Conservation (phyloP, 2,329 filamentous ascomycete species). For the Stemphylium beticola region DNA sequence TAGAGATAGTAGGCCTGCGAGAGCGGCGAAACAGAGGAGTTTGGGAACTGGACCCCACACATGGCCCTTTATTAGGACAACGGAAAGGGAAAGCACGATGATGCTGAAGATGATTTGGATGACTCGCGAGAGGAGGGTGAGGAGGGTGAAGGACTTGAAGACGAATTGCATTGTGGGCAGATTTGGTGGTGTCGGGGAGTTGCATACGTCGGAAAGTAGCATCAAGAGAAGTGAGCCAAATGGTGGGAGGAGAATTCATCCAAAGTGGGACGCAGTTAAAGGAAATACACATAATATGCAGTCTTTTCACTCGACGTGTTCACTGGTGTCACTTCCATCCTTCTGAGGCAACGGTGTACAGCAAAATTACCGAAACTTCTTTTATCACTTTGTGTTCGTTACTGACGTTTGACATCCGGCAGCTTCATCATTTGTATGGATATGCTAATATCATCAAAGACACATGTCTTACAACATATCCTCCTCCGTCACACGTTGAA, state of each 20-base stretch:
- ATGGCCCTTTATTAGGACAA: slow-evolving; percentile 22
- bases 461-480: too few relatives aligned
- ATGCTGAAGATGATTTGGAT: slow-evolving; percentile 24
- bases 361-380: too few relatives aligned
- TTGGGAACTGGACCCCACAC: slow-evolving; percentile 2
- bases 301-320: neutral
- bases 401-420: neutral
- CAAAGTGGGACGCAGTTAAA: neutral
- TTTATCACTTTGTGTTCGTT: neutral
- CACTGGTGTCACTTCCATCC: neutral
- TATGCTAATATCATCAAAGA: too few relatives aligned
- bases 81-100: slow-evolving; percentile 23
- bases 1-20: slow-evolving; percentile 21
- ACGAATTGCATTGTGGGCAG: neutral
- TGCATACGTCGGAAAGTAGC: too few relatives aligned
- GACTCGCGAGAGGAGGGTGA: slow-evolving; percentile 4
- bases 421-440: neutral
- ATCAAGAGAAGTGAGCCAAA: neutral
- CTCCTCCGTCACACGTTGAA: too few relatives aligned
- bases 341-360: neutral
- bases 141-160: neutral
- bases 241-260: neutral
- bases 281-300: neutral
- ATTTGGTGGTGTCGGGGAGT: too few relatives aligned
- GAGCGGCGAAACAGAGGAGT: slow-evolving; percentile 11